Evolutionary conservation across 176 grass and related monocot genomes (phyloP).

Genomic region (Secale cereale): DNA sequence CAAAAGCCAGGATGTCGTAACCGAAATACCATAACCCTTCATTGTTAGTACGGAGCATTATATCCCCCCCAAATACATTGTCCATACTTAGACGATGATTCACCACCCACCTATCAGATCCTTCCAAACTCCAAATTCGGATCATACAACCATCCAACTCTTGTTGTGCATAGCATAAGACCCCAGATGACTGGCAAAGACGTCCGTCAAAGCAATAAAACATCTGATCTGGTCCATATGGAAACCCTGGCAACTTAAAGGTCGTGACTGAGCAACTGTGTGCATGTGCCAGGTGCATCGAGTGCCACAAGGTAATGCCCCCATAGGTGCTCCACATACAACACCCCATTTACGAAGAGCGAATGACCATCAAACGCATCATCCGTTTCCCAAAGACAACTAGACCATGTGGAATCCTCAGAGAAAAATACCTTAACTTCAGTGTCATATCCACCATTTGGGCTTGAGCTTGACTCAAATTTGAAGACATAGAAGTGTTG

Average conservation of each 20-base stretch:
- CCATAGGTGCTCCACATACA: background rate
- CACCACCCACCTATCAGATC: too few relatives aligned
- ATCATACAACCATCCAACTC: too few relatives aligned
- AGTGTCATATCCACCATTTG: too few relatives aligned
- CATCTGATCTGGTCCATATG: too few relatives aligned
- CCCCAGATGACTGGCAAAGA: too few relatives aligned
- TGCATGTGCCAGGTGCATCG: background rate
- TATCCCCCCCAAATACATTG: constrained; percentile 1
- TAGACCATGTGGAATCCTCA: too few relatives aligned
- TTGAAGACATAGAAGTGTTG: constrained; percentile 28
- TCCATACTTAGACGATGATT: constrained; percentile 6
- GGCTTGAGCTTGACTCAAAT: background rate
- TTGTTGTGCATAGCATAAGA: too few relatives aligned
- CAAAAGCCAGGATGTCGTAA: constrained; percentile 11
- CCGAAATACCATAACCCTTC: background rate
- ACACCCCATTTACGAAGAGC: background rate
- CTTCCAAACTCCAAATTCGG: too few relatives aligned
- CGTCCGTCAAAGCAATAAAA: too few relatives aligned
- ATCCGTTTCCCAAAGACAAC: too few relatives aligned
- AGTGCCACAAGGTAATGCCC: background rate
- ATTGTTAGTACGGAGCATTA: background rate
- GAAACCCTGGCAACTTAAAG: background rate
- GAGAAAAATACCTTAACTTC: too few relatives aligned
- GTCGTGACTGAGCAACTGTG: background rate
- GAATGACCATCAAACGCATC: too few relatives aligned